These are phyloP conservation scores for Plasmodium fragile DNA, from an alignment of 169 alveolate genomes.

Conservation along the genomic window DNA sequence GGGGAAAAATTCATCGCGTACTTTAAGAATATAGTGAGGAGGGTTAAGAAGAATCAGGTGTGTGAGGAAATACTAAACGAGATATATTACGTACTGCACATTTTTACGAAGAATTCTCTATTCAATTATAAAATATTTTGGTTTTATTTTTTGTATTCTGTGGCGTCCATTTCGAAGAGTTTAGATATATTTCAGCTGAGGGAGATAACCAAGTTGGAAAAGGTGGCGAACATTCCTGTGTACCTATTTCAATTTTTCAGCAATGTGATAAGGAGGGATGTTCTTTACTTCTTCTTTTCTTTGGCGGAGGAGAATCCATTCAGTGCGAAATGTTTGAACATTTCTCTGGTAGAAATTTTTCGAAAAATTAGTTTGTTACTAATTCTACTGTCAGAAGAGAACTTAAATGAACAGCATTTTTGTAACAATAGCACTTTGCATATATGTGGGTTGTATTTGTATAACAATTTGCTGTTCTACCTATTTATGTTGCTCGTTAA, in stretches of 20 bases:
- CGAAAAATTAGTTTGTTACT: slow-evolving; percentile 46
- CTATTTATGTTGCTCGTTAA: slow-evolving; percentile 4
- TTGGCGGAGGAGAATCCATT: slow-evolving; percentile 24
- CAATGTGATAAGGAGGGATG: slow-evolving; percentile 48
- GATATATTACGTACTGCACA: slow-evolving; percentile 41
- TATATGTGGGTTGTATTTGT: slow-evolving; percentile 53
- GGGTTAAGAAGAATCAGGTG: slow-evolving; percentile 18
- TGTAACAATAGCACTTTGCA: slow-evolving; percentile 31
- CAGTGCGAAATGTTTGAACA: background rate
- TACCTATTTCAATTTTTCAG: slow-evolving; percentile 62
- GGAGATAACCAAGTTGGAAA: slow-evolving; percentile 17
- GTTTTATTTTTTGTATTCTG: slow-evolving; percentile 42
- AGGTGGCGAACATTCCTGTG: slow-evolving; percentile 22
- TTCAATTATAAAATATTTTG: slow-evolving; percentile 70
- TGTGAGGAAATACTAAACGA: slow-evolving; percentile 50
- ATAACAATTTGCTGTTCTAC: slow-evolving; percentile 37
- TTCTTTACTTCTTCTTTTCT: slow-evolving; percentile 40
- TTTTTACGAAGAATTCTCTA: slow-evolving; percentile 64
- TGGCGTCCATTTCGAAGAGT: slow-evolving; percentile 4
- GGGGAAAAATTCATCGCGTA: slow-evolving; percentile 37
- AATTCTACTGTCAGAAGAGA: slow-evolving; percentile 29
- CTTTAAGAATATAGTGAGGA: slow-evolving; percentile 32
- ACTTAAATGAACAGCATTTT: slow-evolving; percentile 42
- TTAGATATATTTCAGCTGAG: slow-evolving; percentile 30
- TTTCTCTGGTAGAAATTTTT: slow-evolving; percentile 51